Evolutionary conservation across 2,329 filamentous ascomycete genomes (phyloP).

Genomic region (Cyclaneusma minus): DNA sequence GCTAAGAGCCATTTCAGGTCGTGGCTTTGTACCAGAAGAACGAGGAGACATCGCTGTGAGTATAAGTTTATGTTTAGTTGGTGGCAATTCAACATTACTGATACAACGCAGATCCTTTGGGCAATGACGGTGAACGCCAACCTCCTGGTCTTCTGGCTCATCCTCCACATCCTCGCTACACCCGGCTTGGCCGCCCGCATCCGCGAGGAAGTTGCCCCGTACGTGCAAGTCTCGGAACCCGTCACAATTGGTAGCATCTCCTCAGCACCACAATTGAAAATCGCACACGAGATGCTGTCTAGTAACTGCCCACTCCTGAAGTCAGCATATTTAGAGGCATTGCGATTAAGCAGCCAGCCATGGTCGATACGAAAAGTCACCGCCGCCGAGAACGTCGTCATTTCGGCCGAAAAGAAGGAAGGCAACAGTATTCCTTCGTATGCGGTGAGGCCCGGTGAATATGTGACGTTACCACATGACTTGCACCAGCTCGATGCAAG

Average conservation of each 20-base stretch:
- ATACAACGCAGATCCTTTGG: constrained; percentile 29
- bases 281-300: constrained; percentile 24
- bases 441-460: constrained; percentile 24
- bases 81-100: constrained; percentile 1
- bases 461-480: constrained; percentile 26
- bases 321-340: constrained; percentile 27
- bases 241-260: constrained; percentile 14
- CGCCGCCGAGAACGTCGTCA: constrained; percentile 20
- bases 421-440: constrained; percentile 22
- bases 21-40: constrained; percentile 20
- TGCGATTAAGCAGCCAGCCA: constrained; percentile 25
- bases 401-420: constrained; percentile 9
- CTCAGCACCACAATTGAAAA: constrained; percentile 20
- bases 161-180: constrained; percentile 28
- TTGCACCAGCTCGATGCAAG: constrained; percentile 25
- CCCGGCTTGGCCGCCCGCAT: constrained; percentile 24
- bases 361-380: constrained; percentile 25
- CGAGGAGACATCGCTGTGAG: constrained; percentile 27
- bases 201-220: constrained; percentile 27
- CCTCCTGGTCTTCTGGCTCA: constrained; percentile 33
- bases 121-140: constrained; percentile 36
- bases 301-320: constrained; percentile 28
- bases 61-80: neutral
- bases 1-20: no score
- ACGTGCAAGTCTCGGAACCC: constrained; percentile 20